Conservation (phyloP, 169 alveolate species). For the Plasmodium ovale region DNA sequence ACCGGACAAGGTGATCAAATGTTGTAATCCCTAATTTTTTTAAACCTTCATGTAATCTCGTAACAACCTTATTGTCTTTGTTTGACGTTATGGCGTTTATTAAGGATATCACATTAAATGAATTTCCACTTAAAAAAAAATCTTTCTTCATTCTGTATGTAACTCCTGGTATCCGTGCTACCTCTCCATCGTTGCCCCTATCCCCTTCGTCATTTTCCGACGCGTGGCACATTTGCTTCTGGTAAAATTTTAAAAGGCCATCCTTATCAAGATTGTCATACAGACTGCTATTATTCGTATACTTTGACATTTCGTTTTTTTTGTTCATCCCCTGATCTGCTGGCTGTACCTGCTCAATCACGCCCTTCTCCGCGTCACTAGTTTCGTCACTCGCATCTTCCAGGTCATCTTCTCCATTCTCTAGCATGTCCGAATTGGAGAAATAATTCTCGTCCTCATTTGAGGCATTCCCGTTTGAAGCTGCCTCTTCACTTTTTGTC, state of each 20-base stretch:
- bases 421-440: not conserved
- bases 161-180: conserved; percentile 31
- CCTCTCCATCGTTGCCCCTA: too few relatives aligned
- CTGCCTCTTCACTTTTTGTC: not conserved
- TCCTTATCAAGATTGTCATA: not conserved
- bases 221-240: conserved; percentile 12
- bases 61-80: conserved; percentile 29
- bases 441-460: not conserved
- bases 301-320: not conserved
- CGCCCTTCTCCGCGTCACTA: not conserved
- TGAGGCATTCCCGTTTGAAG: not conserved
- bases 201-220: not conserved
- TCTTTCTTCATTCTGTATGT: conserved; percentile 50
- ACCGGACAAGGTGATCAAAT: conserved; percentile 58
- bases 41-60: conserved; percentile 43
- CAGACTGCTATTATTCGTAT: not conserved
- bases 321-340: not conserved
- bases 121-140: conserved; percentile 46
- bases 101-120: conserved; percentile 59
- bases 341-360: not conserved
- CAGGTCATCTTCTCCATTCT: not conserved
- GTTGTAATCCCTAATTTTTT: conserved; percentile 54
- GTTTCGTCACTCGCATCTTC: conserved; percentile 1
- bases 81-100: conserved; percentile 52
- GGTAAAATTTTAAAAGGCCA: not conserved